These are phyloP conservation scores for Elaeis oleifera DNA, from an alignment of 202 grass and related monocot genomes.

Conservation along the genomic window DNA sequence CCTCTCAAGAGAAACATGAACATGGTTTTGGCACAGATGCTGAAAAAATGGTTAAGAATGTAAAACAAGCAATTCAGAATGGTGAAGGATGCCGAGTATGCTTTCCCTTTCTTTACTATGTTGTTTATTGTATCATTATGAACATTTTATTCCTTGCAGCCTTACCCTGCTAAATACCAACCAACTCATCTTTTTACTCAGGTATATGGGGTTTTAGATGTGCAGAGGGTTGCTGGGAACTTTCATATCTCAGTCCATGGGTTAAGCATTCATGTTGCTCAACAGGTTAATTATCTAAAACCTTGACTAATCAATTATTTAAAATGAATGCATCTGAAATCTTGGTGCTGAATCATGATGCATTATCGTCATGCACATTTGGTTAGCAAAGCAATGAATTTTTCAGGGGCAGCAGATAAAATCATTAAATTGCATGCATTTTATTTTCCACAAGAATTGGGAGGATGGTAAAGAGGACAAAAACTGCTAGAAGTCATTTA, in stretches of 20 bases:
- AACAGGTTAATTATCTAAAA: slow-evolving; percentile 70
- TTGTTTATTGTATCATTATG: too few relatives aligned
- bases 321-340: too few relatives aligned
- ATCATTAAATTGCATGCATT: too few relatives aligned
- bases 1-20: slow-evolving; percentile 51
- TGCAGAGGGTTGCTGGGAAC: slow-evolving; percentile 98
- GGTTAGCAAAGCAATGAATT: too few relatives aligned
- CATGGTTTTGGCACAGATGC: slow-evolving; percentile 64
- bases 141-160: slow-evolving; percentile 10
- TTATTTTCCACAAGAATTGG: too few relatives aligned
- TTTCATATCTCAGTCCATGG: slow-evolving; percentile 99
- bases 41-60: slow-evolving; percentile 92
- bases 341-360: too few relatives aligned
- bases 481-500: too few relatives aligned
- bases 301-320: not conserved
- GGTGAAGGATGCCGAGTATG: slow-evolving; percentile 93
- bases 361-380: too few relatives aligned
- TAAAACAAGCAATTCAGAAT: slow-evolving; percentile 80
- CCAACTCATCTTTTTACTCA: slow-evolving; percentile 31
- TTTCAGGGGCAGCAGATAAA: too few relatives aligned
- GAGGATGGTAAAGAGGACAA: too few relatives aligned
- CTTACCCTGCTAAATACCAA: not conserved
- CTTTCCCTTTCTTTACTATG: slow-evolving; percentile 3
- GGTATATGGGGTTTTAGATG: slow-evolving; percentile 88
- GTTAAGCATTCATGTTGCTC: slow-evolving; percentile 95